A percentile compares a stretch with the other conserved stretches of the same genome.
phyloP scores from a whole-genome alignment of 768 basidiomycete genomes.

The Phaeolepiota aurea region DNA sequence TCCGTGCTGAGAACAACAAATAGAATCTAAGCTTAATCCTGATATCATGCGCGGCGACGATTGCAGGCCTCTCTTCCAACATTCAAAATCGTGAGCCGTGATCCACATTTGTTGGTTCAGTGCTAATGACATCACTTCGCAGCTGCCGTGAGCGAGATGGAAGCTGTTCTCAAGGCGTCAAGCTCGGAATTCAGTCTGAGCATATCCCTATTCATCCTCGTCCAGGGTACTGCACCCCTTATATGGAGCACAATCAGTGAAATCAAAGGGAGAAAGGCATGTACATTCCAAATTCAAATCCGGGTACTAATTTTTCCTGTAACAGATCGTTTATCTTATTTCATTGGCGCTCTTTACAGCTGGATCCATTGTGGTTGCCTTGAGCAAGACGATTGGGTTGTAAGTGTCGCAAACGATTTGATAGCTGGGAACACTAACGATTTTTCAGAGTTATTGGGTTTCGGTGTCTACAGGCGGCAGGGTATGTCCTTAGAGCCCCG shows the following conservation, averaged over 20 bases:
- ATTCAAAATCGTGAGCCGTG: constrained; percentile 54
- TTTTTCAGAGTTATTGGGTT: constrained; percentile 52
- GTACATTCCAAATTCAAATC: not conserved
- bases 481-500: constrained; percentile 25
- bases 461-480: constrained; percentile 59
- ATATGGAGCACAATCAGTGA: constrained; percentile 67
- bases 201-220: constrained; percentile 62
- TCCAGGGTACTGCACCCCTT: constrained; percentile 63
- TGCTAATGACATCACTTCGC: not conserved
- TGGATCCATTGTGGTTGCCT: constrained; percentile 49
- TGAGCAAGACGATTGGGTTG: constrained; percentile 43
- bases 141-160: constrained; percentile 61
- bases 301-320: not conserved
- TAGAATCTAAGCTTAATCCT: constrained; percentile 38
- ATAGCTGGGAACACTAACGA: not conserved
- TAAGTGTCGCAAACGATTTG: constrained; percentile 13
- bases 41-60: constrained; percentile 44
- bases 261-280: constrained; percentile 65
- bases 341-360: constrained; percentile 45
- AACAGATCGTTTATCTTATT: constrained; percentile 42
- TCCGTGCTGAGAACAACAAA: too few species aligned
- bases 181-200: constrained; percentile 56
- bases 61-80: constrained; percentile 47
- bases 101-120: not conserved
- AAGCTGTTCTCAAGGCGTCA: constrained; percentile 50